These are phyloP conservation scores for Didymosphaeria variabile DNA, from an alignment of 2,329 filamentous ascomycete genomes.

Conservation along the genomic window DNA sequence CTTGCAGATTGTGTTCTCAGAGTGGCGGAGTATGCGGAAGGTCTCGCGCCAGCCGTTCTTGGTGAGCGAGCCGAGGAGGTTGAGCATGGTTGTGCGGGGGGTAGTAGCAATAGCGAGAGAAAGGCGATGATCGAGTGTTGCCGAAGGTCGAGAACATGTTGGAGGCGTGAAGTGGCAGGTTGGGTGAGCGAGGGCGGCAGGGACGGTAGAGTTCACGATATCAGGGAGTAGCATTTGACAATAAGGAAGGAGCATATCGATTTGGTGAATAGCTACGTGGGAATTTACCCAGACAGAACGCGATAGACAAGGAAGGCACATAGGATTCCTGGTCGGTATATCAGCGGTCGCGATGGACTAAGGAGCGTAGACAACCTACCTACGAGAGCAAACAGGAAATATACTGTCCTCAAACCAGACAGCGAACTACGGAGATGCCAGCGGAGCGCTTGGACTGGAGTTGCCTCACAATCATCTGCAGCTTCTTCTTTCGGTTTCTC, in stretches of 20 bases:
- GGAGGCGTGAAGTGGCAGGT: neutral
- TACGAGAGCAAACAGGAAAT: neutral
- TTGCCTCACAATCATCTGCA: too few species aligned
- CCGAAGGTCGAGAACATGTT: neutral
- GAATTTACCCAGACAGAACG: neutral
- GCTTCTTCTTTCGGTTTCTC: too few species aligned
- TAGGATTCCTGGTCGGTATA: neutral
- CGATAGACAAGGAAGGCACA: neutral
- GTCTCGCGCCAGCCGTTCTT: slow-evolving; percentile 14
- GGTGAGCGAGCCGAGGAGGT: slow-evolving; percentile 14
- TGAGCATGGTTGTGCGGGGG: neutral
- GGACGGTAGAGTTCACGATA: neutral
- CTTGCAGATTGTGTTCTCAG: neutral
- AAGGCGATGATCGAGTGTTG: neutral
- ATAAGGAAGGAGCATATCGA: neutral
- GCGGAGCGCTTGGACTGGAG: neutral
- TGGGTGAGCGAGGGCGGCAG: neutral
- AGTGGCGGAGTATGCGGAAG: slow-evolving; percentile 2
- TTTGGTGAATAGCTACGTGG: neutral
- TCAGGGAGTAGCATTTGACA: neutral
- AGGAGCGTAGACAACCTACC: neutral
- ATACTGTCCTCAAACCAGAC: neutral
- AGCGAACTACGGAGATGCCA: neutral
- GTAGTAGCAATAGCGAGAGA: neutral
- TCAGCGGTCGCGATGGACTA: neutral